Evolutionary conservation across 2,329 filamentous ascomycete species (phyloP).

Genomic region (Dactylellina sp.): DNA sequence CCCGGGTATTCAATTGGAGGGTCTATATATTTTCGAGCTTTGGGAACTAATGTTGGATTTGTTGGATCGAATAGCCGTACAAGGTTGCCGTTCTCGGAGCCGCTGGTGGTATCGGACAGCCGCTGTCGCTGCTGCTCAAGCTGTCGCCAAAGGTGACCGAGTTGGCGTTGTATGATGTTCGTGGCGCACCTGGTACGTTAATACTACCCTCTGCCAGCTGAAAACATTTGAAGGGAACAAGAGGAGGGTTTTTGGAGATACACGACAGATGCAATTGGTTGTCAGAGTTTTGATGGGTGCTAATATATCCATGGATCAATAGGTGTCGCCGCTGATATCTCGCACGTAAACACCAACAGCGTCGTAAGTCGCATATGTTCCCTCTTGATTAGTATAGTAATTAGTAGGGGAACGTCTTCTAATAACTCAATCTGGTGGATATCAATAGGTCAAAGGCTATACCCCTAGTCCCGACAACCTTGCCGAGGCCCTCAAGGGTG

Average conservation of each 20-base stretch:
- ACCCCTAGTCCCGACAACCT: constrained; percentile 81
- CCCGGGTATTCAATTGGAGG: too few species aligned
- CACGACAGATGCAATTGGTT: not conserved
- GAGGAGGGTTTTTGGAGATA: not conserved
- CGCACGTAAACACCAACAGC: constrained; percentile 99
- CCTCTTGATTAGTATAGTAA: not conserved
- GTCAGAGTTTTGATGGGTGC: not conserved
- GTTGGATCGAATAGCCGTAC: constrained; percentile 74
- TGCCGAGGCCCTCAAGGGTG: constrained; percentile 80
- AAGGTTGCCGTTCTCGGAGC: constrained; percentile 98
- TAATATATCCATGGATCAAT: constrained; percentile 23
- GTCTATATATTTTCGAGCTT: not conserved
- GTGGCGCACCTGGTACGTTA: constrained; percentile 84
- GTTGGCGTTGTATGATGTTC: constrained; percentile 98
- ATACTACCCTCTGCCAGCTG: not conserved
- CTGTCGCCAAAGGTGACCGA: constrained; percentile 94
- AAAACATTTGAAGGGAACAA: not conserved
- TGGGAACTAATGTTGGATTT: constrained; percentile 45
- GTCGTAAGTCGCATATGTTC: constrained; percentile 62
- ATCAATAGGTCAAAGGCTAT: constrained; percentile 86
- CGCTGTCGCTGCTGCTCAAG: constrained; percentile 97
- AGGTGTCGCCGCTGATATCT: constrained; percentile 98
- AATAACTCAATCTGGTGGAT: constrained; percentile 5
- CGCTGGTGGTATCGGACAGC: constrained; percentile 97
- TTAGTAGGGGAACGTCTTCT: constrained; percentile 61